A percentile compares a stretch with the other conserved stretches of the same genome.
These are phyloP conservation scores for Rubroshorea leprosula DNA, from an alignment of 345 rosid genomes.

Conservation along the genomic window DNA sequence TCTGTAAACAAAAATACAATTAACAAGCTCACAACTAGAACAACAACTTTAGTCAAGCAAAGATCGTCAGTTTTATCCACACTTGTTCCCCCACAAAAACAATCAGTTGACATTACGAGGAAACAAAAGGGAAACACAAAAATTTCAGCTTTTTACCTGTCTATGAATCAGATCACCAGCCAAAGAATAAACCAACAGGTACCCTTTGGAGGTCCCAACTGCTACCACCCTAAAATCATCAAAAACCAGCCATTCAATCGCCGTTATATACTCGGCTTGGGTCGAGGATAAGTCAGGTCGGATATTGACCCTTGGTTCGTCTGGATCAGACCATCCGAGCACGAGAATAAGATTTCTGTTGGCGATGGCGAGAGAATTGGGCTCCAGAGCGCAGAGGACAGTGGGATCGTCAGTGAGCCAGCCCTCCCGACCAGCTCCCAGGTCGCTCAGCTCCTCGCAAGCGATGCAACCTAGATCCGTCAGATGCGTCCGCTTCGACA, in stretches of 20 bases:
- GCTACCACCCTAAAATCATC: conserved; percentile 65
- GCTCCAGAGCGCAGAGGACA: conserved; percentile 64
- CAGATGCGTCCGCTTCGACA: conserved; percentile 59
- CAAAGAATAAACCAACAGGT: conserved; percentile 61
- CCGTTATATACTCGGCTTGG: conserved; percentile 59
- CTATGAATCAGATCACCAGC: conserved; percentile 69
- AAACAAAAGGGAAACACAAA: not conserved
- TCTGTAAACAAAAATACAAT: conserved; percentile 27
- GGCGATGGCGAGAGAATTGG: conserved; percentile 67
- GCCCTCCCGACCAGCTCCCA: conserved; percentile 93
- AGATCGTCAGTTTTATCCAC: too few species aligned
- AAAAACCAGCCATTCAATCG: conserved; percentile 80
- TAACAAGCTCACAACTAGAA: too few species aligned
- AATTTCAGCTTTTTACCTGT: conserved; percentile 39
- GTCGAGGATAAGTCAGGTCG: conserved; percentile 84
- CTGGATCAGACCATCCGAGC: conserved; percentile 63
- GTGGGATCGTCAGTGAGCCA: conserved; percentile 66
- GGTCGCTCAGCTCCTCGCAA: conserved; percentile 61
- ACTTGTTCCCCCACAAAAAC: too few species aligned
- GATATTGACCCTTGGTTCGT: conserved; percentile 63
- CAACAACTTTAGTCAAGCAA: not conserved
- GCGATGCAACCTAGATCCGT: conserved; percentile 89
- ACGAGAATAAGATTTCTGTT: conserved; percentile 47
- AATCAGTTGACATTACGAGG: too few species aligned
- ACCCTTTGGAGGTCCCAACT: conserved; percentile 79